A percentile compares a stretch with the other conserved stretches of the same genome.
phyloP scores from a whole-genome alignment of 2,329 filamentous ascomycete species.

The Lasiodiplodia theobromae region DNA sequence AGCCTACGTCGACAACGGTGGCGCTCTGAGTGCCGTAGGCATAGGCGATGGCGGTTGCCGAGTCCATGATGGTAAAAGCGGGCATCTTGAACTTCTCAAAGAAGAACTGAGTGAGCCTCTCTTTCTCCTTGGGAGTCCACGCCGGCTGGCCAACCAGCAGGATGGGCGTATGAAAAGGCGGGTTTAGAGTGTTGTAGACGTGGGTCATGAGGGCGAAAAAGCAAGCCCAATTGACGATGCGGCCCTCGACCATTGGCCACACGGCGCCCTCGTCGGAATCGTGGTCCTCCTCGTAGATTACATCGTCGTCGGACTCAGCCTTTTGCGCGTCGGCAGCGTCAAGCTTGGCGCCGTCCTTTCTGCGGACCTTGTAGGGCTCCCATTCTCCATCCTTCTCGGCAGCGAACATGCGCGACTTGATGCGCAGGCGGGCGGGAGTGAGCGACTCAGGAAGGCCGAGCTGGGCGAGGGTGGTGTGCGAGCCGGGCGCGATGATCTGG shows the following conservation, averaged over 20 bases:
- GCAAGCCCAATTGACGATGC: slow-evolving; percentile 87
- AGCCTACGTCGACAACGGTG: slow-evolving; percentile 90
- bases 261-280: slow-evolving; percentile 88
- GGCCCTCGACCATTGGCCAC: slow-evolving; percentile 82
- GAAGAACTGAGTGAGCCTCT: slow-evolving; percentile 88
- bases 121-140: slow-evolving; percentile 88
- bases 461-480: slow-evolving; percentile 88
- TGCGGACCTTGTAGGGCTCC: slow-evolving; percentile 80
- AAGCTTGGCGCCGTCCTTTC: slow-evolving; percentile 42
- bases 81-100: slow-evolving; percentile 98
- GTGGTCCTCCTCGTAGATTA: slow-evolving; percentile 85
- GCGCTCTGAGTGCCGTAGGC: slow-evolving; percentile 84
- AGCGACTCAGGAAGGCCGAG: slow-evolving; percentile 88
- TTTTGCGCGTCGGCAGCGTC: slow-evolving; percentile 37
- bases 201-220: slow-evolving; percentile 94
- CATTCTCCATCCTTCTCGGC: slow-evolving; percentile 78
- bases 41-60: slow-evolving; percentile 79
- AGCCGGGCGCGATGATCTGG: slow-evolving; percentile 79
- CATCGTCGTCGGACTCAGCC: slow-evolving; percentile 59
- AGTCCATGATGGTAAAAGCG: slow-evolving; percentile 88
- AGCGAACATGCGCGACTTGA: slow-evolving; percentile 93
- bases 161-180: slow-evolving; percentile 92
- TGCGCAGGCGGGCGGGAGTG: slow-evolving; percentile 84
- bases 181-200: slow-evolving; percentile 86
- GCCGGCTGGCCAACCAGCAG: slow-evolving; percentile 87